Evolutionary conservation across 129 eudicot species (phyloP).

Genomic region (Arctium lappa): DNA sequence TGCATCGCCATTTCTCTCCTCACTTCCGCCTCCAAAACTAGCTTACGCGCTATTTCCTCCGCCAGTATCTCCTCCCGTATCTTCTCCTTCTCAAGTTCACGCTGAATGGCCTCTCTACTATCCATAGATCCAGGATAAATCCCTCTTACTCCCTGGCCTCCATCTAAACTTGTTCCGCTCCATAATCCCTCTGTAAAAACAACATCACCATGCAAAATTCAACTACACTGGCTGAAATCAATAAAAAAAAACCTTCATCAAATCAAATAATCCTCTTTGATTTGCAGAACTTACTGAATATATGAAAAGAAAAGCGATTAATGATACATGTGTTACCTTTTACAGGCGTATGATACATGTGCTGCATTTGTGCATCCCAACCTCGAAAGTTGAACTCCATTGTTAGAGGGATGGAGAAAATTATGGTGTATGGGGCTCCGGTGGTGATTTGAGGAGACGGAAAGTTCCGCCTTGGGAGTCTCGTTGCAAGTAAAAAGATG

Average conservation of each 20-base stretch:
- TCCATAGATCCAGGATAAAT: not conserved
- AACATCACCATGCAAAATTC: not conserved
- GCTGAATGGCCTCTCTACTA: constrained; percentile 13
- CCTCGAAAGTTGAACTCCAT: not conserved
- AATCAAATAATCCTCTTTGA: not conserved
- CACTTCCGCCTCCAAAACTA: constrained; percentile 27
- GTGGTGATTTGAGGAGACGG: not conserved
- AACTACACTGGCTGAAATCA: not conserved
- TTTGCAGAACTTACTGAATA: not conserved
- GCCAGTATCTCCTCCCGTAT: constrained; percentile 33
- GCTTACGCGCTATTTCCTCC: constrained; percentile 22
- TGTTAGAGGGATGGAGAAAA: not conserved
- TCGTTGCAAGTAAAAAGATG: not conserved
- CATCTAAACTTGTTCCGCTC: not conserved
- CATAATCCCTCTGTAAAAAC: not conserved
- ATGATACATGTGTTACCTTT: not conserved
- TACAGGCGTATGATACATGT: not conserved
- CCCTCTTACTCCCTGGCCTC: not conserved
- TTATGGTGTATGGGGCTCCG: not conserved
- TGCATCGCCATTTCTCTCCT: constrained; percentile 21
- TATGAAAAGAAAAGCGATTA: not conserved
- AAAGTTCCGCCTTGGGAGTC: not conserved
- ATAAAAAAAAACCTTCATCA: not conserved
- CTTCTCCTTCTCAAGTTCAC: constrained; percentile 38
- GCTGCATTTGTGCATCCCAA: not conserved